phyloP scores from a whole-genome alignment of 208 protist genomes.

The Plasmodiophora brassicae region DNA sequence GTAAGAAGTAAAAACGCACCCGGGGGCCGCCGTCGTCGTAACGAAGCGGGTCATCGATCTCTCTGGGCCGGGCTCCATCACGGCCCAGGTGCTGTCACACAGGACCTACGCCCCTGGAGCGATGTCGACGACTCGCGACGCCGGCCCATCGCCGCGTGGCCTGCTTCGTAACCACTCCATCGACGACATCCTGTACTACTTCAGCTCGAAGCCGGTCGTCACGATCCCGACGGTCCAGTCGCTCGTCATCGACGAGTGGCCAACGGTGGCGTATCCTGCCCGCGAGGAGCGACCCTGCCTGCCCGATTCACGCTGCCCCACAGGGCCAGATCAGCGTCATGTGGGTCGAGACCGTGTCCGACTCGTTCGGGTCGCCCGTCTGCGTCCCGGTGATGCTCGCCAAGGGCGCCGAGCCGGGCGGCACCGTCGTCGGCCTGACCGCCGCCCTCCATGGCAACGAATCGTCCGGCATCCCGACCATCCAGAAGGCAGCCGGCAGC shows the following conservation, averaged over 20 bases:
- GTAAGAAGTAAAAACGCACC: slow-evolving; percentile 23
- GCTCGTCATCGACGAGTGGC: not conserved
- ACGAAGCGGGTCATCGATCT: too few relatives aligned
- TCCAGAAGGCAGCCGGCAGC: too few relatives aligned
- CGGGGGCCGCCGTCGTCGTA: too few relatives aligned
- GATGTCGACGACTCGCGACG: too few relatives aligned
- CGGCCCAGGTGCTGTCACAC: too few relatives aligned
- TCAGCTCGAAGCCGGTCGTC: not conserved
- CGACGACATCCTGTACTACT: not conserved
- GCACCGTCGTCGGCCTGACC: not conserved
- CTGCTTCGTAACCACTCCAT: too few relatives aligned
- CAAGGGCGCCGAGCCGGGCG: not conserved
- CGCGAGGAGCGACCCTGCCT: too few relatives aligned
- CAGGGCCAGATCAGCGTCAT: slow-evolving; percentile 29
- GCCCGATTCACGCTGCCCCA: too few relatives aligned
- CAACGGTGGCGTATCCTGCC: too few relatives aligned
- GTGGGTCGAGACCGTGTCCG: not conserved
- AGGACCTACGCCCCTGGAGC: too few relatives aligned
- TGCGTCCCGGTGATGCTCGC: slow-evolving; percentile 20
- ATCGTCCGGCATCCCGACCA: not conserved
- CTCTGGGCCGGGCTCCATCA: too few relatives aligned
- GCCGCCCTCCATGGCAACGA: slow-evolving; percentile 32
- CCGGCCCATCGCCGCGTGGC: too few relatives aligned
- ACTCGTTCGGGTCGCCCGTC: slow-evolving; percentile 17
- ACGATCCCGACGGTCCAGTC: not conserved